These are phyloP conservation scores for Rutstroemia sydowiana DNA, from an alignment of 2,329 filamentous ascomycete species.

Conservation along the genomic window DNA sequence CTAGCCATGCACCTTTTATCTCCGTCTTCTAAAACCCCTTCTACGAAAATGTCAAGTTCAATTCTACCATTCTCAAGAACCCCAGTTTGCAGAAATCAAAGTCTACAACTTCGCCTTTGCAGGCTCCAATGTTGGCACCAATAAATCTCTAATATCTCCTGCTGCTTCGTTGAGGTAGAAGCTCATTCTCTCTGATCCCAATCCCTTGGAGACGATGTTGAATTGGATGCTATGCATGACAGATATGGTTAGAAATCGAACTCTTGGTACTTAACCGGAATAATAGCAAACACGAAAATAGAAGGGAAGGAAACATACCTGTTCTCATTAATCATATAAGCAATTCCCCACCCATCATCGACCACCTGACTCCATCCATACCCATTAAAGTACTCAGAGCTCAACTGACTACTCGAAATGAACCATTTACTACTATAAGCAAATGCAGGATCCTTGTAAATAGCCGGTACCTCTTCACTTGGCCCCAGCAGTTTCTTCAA, in stretches of 20 bases:
- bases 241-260: no score
- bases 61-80: no score
- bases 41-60: no score
- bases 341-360: slow-evolving; percentile 91
- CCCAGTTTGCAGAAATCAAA: not conserved
- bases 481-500: slow-evolving; percentile 82
- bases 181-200: slow-evolving; percentile 89
- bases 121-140: slow-evolving; percentile 70
- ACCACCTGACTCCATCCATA: slow-evolving; percentile 99
- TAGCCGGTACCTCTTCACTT: slow-evolving; percentile 70
- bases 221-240: slow-evolving; percentile 92
- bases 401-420: slow-evolving; percentile 81
- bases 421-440: slow-evolving; percentile 83
- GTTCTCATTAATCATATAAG: slow-evolving; percentile 99
- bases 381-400: slow-evolving; percentile 95
- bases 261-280: no score
- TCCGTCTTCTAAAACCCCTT: no score
- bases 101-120: slow-evolving; percentile 80
- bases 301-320: slow-evolving; percentile 44
- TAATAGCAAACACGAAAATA: no score
- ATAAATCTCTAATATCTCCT: slow-evolving; percentile 77
- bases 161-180: slow-evolving; percentile 94
- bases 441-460: slow-evolving; percentile 85
- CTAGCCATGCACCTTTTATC: no score
- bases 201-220: slow-evolving; percentile 90